Evolutionary conservation across 2,329 filamentous ascomycete species (phyloP).

Genomic region (Paecilomyces sp.): DNA sequence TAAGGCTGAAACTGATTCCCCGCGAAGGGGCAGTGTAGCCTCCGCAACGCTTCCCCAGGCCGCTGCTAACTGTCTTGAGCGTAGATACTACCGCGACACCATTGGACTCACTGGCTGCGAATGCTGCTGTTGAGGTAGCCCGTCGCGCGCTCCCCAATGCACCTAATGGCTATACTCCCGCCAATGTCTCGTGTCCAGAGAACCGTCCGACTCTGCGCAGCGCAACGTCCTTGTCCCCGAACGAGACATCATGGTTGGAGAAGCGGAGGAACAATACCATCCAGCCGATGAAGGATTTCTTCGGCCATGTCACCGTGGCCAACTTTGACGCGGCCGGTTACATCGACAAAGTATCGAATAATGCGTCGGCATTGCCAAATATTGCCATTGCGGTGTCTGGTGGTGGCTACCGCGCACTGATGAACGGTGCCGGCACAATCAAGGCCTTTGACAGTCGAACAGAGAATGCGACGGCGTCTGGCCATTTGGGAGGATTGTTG

Average conservation of each 20-base stretch:
- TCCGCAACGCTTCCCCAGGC: neutral
- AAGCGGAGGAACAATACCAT: conserved; percentile 66
- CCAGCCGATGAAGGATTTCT: conserved; percentile 64
- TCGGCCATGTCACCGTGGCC: conserved; percentile 62
- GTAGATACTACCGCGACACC: neutral
- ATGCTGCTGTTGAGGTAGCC: conserved; percentile 1
- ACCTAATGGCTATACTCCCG: conserved; percentile 65
- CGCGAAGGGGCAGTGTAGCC: neutral
- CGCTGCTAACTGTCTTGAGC: neutral
- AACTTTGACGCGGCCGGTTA: conserved; percentile 67
- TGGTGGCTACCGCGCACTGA: conserved; percentile 78
- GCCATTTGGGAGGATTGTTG: conserved; percentile 71
- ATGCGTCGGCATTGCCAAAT: conserved; percentile 54
- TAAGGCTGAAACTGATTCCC: neutral
- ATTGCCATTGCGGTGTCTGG: conserved; percentile 74
- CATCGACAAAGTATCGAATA: conserved; percentile 52
- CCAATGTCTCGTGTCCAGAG: conserved; percentile 60
- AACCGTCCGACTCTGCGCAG: conserved; percentile 61
- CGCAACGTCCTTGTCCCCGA: conserved; percentile 55
- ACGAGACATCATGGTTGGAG: conserved; percentile 69
- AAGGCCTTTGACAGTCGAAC: conserved; percentile 74
- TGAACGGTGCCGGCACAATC: conserved; percentile 74
- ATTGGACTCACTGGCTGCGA: neutral
- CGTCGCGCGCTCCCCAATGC: conserved; percentile 46
- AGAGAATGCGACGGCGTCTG: conserved; percentile 49